Evolutionary conservation across 805 yeast genomes (phyloP).

Genomic region (Sporopachydermia lactativora): DNA sequence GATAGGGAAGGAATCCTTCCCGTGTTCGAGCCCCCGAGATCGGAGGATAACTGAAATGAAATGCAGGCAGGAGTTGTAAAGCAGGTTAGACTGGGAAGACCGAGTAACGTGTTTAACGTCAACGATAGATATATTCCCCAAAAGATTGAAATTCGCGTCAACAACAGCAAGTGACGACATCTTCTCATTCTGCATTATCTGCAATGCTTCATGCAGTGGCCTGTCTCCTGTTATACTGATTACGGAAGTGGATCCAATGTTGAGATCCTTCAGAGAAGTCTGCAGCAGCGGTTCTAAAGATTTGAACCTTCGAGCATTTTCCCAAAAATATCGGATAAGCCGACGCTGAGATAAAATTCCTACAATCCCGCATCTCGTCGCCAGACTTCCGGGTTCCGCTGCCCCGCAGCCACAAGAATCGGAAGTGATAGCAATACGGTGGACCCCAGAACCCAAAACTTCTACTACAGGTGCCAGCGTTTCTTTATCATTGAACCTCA

Average conservation of each 20-base stretch:
- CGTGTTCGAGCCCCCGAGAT: conserved; percentile 83
- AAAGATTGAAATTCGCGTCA: conserved; percentile 56
- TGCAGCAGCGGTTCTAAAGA: conserved; percentile 63
- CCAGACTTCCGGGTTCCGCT: neutral
- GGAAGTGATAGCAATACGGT: conserved; percentile 73
- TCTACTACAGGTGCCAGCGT: conserved; percentile 66
- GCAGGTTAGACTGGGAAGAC: conserved; percentile 69
- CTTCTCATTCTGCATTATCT: conserved; percentile 69
- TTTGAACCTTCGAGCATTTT: conserved; percentile 77
- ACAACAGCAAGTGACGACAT: conserved; percentile 90
- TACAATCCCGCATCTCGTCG: conserved; percentile 31
- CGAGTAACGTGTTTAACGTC: conserved; percentile 84
- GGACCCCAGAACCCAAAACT: conserved; percentile 86
- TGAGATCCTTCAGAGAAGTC: conserved; percentile 53
- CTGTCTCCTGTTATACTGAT: conserved; percentile 80
- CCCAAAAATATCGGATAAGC: conserved; percentile 76
- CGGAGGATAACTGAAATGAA: conserved; percentile 77
- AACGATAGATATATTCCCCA: conserved; percentile 90
- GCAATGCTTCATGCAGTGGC: conserved; percentile 71
- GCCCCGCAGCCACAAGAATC: conserved; percentile 18
- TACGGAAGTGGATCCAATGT: conserved; percentile 59
- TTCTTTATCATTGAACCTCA: conserved; percentile 49
- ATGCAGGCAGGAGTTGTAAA: conserved; percentile 74
- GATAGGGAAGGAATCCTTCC: conserved; percentile 93
- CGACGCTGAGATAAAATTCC: conserved; percentile 91